Base-by-base conservation (phyloP, 2,329 filamentous ascomycete genomes). In the Pyrenophora seminiperda region DNA sequence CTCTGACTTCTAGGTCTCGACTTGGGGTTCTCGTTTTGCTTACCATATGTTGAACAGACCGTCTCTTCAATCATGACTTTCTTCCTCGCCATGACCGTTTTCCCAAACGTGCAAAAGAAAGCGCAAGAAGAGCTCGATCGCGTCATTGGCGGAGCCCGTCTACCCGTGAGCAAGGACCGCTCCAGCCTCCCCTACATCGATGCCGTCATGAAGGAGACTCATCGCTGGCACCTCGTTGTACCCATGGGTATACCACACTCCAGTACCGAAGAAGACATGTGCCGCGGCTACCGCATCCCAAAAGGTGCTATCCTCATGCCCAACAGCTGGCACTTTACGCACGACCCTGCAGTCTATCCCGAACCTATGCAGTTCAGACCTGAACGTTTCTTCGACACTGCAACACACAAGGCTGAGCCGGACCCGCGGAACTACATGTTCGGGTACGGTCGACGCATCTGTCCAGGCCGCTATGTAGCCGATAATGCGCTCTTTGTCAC, bases 21-120 rank as follows among this genome's bases (percentile, higher is more conserved):
- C n/a, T n/a, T n/a, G n/a, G n/a, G n/a, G n/a, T 10, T 22, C 9
- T 17, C 15, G 4, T 13, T 19, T 27, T 19, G 29, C 34, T 40
- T 5, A 38, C 7, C 9, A 10, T 13, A 6, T 6, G 9, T 1
- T n/a, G n/a, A n/a, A 44, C 29, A 76, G 43, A 80, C 73, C 3
- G 73, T 77, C 0, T 76, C 69, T 1, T 66, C 75, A 0, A 53
- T 79, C 3, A 56, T 65, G 22, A 63, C 57, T 0, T 83, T 83
- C 59, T 72, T 81, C 15, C 72, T 84, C 0, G 81, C 80, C 0
- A 83, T 83, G 64, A 75, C 73, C 13, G 70, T 81, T n/a, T 79
- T 78, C 24, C 78, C 77, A 4, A 57, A 64, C 2, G 65, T 81
- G 0, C 79, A 81, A 46, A 56, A 58, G 13, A 82, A 81, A 54